Base-by-base conservation (phyloP, 2,329 filamentous ascomycete species). In the Cadophora sp. region DNA sequence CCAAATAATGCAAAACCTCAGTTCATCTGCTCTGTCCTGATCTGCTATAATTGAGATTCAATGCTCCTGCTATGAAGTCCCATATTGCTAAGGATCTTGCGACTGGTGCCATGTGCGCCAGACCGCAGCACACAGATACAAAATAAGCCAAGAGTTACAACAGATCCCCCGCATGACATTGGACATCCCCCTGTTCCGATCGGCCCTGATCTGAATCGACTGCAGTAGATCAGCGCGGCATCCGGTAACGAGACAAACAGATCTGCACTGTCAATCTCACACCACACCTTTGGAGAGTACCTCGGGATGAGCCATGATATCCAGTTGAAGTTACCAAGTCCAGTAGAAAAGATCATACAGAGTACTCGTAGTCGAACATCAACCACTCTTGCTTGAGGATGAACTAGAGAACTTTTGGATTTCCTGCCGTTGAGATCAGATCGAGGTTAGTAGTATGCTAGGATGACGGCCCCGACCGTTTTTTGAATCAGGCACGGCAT, bases 141-240 rank as follows among this genome's bases (percentile, higher is more conserved):
- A 43, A 11, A 19, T 4, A 43, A 43, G 40, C 40, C 40, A 43
- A 43, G 40, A 43, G 8, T 43, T 14, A 43, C 14, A 16, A 43
- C 14, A 43, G 40, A 43, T 43, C 40, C 40, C 19, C 40, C 40
- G 14, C 40, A 43, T 43, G 40, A 43, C 12, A 43, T 4, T 43
- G 40, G 40, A 3, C 14, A 43, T 11, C 4, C 14, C 40, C 37
- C 31, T 24, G 12, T 11, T 12, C 22, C 29, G 58, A 26, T 61
- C 37, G 46, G 58, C 22, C 43, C 58, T 29, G 58, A 61, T 61
- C 58, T 61, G 58, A 61, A 40, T 12, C 1, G 31, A 43, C 11
- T 46, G n/a, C 24, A 46, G 40, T 19, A 61, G 58, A 61, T 58
- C 55, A 58, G 22, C 14, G 16, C 37, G 24, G 37, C 24, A 9